phyloP scores from a whole-genome alignment of 2,329 filamentous ascomycete genomes.

The Aureobasidium sp. region DNA sequence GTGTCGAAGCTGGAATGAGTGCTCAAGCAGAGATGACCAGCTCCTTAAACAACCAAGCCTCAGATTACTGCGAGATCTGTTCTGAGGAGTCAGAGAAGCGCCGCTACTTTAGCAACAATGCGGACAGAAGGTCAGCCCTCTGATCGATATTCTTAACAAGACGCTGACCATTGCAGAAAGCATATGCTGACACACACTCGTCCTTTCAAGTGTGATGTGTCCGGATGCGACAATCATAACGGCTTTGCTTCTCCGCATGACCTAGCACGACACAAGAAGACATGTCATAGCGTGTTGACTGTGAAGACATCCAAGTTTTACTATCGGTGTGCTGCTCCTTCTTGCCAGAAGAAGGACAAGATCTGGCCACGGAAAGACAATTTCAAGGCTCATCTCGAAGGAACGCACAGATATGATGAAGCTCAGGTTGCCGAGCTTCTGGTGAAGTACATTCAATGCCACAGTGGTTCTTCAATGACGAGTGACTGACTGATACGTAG shows the following conservation, averaged over 20 bases:
- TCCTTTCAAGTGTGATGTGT: constrained; percentile 10
- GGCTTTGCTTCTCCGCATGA: constrained; percentile 14
- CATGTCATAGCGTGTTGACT: constrained; percentile 13
- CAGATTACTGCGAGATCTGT: constrained; percentile 4
- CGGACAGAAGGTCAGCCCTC: not conserved
- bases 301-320: constrained; percentile 13
- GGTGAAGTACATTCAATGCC: not conserved
- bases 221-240: constrained; percentile 4
- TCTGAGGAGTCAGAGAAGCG: not conserved
- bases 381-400: constrained; percentile 15
- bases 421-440: not conserved
- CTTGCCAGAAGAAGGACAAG: constrained; percentile 13
- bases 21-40: not conserved
- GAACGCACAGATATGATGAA: constrained; percentile 8
- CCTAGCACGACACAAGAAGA: constrained; percentile 13
- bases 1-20: not conserved
- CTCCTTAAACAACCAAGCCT: not conserved
- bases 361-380: constrained; percentile 14
- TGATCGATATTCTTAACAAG: not conserved
- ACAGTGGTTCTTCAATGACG: not conserved
- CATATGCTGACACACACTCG: constrained; percentile 12
- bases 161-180: not conserved
- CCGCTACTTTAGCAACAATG: constrained; percentile 10
- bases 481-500: not conserved
- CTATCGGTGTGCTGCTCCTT: constrained; percentile 10